phyloP scores from a whole-genome alignment of 129 eudicot genomes.

The Helianthus tuberosus region DNA sequence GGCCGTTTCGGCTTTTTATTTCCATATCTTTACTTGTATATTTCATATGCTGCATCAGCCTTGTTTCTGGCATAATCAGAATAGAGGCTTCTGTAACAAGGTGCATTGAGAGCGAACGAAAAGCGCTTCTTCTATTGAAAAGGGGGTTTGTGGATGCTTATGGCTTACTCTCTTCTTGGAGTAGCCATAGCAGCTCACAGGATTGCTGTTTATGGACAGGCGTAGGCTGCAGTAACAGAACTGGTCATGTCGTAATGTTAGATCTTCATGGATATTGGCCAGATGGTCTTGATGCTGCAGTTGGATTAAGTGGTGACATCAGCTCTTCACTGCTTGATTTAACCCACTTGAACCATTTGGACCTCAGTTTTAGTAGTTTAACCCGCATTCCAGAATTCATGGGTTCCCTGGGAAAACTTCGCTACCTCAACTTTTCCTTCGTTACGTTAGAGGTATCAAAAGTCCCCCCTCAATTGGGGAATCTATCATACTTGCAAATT shows the following conservation, averaged over 20 bases:
- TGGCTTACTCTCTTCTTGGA: constrained; percentile 32
- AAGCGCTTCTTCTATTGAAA: constrained; percentile 23
- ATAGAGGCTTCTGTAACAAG: background rate
- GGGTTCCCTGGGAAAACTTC: constrained; percentile 23
- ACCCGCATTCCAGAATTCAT: constrained; percentile 21
- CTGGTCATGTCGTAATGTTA: constrained; percentile 13
- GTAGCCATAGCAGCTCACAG: background rate
- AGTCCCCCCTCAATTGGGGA: constrained; percentile 24
- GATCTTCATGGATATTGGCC: constrained; percentile 18
- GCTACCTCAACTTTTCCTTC: constrained; percentile 12
- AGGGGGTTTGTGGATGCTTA: constrained; percentile 16
- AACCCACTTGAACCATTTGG: constrained; percentile 26
- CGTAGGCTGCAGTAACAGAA: constrained; percentile 23
- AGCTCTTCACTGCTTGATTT: constrained; percentile 29
- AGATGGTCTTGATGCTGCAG: background rate
- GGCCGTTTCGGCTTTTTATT: background rate
- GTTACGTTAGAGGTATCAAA: constrained; percentile 5
- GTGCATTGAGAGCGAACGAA: constrained; percentile 20
- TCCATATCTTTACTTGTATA: background rate
- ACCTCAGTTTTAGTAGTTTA: constrained; percentile 26
- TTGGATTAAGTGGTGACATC: constrained; percentile 24
- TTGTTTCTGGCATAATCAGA: background rate
- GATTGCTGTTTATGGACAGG: constrained; percentile 37
- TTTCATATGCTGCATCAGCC: background rate
- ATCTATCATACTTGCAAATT: constrained; percentile 13